Conservation (phyloP, 306 rosid species). For the Potentilla sterilis region DNA sequence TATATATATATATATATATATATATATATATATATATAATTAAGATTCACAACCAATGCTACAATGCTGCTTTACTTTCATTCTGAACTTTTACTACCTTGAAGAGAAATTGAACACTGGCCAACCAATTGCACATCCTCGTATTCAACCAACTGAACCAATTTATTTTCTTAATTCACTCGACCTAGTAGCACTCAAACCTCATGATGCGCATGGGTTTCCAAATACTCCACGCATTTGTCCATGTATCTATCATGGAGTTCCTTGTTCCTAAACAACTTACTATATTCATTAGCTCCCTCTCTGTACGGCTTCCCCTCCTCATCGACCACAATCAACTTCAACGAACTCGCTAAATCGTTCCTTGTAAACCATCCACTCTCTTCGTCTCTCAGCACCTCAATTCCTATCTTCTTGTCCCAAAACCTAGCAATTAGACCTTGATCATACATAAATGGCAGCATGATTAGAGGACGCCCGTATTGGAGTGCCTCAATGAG, state of each 20-base stretch:
- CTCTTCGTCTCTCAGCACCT: slow-evolving; percentile 6
- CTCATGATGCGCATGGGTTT: background rate
- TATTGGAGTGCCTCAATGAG: background rate
- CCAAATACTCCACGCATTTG: slow-evolving; percentile 1
- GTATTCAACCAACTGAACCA: too few relatives aligned
- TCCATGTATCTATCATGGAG: slow-evolving; percentile 28
- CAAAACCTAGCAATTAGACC: slow-evolving; percentile 28
- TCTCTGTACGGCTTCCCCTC: slow-evolving; percentile 27
- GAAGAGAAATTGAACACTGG: too few relatives aligned
- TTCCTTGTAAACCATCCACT: background rate
- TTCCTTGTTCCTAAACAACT: slow-evolving; percentile 17
- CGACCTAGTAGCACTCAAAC: too few relatives aligned
- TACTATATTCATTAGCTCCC: slow-evolving; percentile 25
- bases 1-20: too few relatives aligned
- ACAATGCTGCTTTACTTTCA: too few relatives aligned
- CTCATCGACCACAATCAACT: background rate
- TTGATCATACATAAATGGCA: slow-evolving; percentile 13
- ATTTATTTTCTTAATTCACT: background rate
- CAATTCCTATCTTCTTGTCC: slow-evolving; percentile 31
- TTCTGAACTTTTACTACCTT: too few relatives aligned
- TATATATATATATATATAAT: too few relatives aligned
- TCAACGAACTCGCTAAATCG: background rate
- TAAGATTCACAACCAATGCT: too few relatives aligned
- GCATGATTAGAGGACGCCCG: background rate
- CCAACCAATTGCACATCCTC: too few relatives aligned